These are phyloP conservation scores for Entomortierella parvispora DNA, from an alignment of 192 early-diverging fungal genomes.

Conservation along the genomic window DNA sequence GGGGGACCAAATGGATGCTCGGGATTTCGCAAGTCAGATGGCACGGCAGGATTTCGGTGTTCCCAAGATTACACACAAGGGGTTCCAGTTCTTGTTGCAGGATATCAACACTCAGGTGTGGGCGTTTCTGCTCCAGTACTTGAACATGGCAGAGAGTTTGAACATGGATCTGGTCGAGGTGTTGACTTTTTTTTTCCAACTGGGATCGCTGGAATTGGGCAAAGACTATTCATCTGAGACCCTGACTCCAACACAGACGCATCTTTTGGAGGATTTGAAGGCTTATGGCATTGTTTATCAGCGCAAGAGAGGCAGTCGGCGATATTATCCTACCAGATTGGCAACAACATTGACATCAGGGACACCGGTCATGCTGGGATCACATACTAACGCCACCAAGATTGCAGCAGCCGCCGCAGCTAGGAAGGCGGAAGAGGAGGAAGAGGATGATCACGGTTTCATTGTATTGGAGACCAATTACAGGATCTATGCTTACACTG, in stretches of 20 bases:
- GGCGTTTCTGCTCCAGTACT: constrained; percentile 94
- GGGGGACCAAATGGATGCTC: constrained; percentile 27
- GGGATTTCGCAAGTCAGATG: constrained; percentile 39
- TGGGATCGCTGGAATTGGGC: constrained; percentile 91
- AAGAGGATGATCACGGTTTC: constrained; percentile 76
- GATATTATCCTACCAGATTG: constrained; percentile 93
- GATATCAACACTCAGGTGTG: constrained; percentile 95
- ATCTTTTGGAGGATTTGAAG: constrained; percentile 88
- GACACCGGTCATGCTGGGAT: constrained; percentile 57
- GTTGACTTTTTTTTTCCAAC: constrained; percentile 92
- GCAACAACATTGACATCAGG: constrained; percentile 93
- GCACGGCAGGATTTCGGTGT: constrained; percentile 41
- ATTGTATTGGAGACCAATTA: constrained; percentile 97
- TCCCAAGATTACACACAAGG: constrained; percentile 90
- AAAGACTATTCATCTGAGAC: constrained; percentile 88
- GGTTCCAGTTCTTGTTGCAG: constrained; percentile 97
- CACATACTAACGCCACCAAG: constrained; percentile 44
- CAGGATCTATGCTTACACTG: constrained; percentile 93
- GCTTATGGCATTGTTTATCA: constrained; percentile 93
- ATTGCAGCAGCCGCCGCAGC: constrained; percentile 20
- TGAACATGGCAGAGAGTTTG: constrained; percentile 79
- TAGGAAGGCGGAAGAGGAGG: constrained; percentile 38
- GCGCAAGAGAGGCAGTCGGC: constrained; percentile 67
- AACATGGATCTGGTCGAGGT: constrained; percentile 95
- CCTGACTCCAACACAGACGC: constrained; percentile 84